Evolutionary conservation across 1,284 basidiomycete species (phyloP).

Genomic region (Rhodotorula sp.): DNA sequence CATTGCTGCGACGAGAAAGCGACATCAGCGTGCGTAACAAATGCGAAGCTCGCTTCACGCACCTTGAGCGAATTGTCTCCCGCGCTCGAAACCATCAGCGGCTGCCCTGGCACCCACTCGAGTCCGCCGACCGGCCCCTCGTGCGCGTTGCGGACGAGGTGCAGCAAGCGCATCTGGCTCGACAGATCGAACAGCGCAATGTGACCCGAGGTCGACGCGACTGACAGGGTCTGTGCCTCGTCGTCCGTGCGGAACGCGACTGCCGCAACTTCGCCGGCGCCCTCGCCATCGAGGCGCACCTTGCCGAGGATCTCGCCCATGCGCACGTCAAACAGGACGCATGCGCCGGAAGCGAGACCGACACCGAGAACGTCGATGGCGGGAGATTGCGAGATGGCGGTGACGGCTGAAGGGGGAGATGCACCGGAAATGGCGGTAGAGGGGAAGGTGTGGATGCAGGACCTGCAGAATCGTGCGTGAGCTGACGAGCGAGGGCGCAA

Average conservation of each 20-base stretch:
- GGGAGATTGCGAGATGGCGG: slow-evolving; percentile 82
- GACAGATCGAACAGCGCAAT: slow-evolving; percentile 87
- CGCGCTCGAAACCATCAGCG: slow-evolving; percentile 79
- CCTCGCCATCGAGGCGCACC: slow-evolving; percentile 79
- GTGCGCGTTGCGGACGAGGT: slow-evolving; percentile 81
- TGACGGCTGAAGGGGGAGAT: slow-evolving; percentile 61
- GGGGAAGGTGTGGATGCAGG: slow-evolving; percentile 55
- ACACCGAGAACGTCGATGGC: slow-evolving; percentile 94
- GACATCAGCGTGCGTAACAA: not conserved
- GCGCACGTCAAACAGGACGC: slow-evolving; percentile 85
- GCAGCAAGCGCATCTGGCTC: slow-evolving; percentile 63
- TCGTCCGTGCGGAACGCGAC: slow-evolving; percentile 72
- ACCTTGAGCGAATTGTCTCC: slow-evolving; percentile 94
- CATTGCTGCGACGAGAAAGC: slow-evolving; percentile 91
- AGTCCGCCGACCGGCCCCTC: slow-evolving; percentile 75
- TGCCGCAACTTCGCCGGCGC: slow-evolving; percentile 62
- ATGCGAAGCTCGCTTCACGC: slow-evolving; percentile 42
- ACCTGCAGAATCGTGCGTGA: slow-evolving; percentile 44
- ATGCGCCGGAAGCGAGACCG: slow-evolving; percentile 82
- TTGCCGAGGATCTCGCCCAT: slow-evolving; percentile 84
- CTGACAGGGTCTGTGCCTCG: slow-evolving; percentile 64
- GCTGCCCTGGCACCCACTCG: slow-evolving; percentile 88
- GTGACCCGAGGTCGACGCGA: slow-evolving; percentile 80
- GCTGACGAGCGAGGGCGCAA: fast-evolving
- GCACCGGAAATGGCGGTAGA: slow-evolving; percentile 37